These are phyloP conservation scores for Pyrus communis DNA, from an alignment of 306 rosid species.

Conservation along the genomic window DNA sequence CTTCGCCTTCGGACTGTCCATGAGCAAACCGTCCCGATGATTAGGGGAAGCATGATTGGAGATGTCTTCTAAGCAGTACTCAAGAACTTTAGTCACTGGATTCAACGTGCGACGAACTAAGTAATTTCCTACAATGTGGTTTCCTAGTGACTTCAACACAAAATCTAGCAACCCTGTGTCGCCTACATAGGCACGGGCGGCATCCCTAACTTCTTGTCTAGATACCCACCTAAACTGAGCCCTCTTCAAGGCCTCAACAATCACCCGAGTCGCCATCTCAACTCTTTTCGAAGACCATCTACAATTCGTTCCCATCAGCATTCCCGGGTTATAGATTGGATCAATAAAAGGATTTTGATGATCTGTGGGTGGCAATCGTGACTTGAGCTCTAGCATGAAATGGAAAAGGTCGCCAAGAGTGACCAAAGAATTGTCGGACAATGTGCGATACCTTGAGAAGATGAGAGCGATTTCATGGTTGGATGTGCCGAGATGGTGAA, in stretches of 20 bases:
- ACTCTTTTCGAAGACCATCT: conserved; percentile 82
- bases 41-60: conserved; percentile 33
- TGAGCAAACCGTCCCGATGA: conserved; percentile 29
- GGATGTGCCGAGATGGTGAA: conserved; percentile 34
- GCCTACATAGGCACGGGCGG: conserved; percentile 63
- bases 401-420: conserved; percentile 60
- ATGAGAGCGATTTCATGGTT: conserved; percentile 46
- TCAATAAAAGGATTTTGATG: conserved; percentile 19
- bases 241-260: conserved; percentile 55
- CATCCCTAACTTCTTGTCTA: conserved; percentile 79
- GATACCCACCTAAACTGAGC: conserved; percentile 65
- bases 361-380: conserved; percentile 48
- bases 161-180: conserved; percentile 75
- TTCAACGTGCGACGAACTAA: conserved; percentile 69
- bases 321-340: conserved; percentile 20
- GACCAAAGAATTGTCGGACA: conserved; percentile 59
- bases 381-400: conserved; percentile 71
- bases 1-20: conserved; percentile 19
- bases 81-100: conserved; percentile 71
- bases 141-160: conserved; percentile 69
- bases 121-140: conserved; percentile 64
- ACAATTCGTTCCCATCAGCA: conserved; percentile 41
- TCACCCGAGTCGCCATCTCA: conserved; percentile 64
- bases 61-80: conserved; percentile 73
- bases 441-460: conserved; percentile 60